Conservation (phyloP, 805 yeast species). For the Wickerhamomyces bovis region DNA sequence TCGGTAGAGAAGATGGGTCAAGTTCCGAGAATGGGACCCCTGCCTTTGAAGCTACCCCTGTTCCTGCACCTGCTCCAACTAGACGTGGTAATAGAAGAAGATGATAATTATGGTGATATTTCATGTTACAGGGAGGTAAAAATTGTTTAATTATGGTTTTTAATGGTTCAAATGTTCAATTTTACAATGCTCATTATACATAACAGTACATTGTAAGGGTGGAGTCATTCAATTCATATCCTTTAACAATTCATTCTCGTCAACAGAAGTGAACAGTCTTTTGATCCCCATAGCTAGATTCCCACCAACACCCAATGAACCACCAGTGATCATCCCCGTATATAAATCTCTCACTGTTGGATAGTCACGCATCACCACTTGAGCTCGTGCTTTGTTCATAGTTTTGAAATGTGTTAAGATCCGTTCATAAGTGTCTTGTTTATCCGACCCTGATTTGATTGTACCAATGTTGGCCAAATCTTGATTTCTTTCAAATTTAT, state of each 20-base stretch:
- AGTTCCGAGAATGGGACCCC: slow-evolving; percentile 13
- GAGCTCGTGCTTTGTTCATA: slow-evolving; percentile 48
- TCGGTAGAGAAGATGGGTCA: slow-evolving; percentile 14
- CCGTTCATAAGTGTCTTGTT: slow-evolving; percentile 40
- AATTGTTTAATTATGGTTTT: too few relatives aligned
- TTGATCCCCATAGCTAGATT: slow-evolving; percentile 43
- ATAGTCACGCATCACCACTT: slow-evolving; percentile 36
- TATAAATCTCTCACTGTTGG: slow-evolving; percentile 30
- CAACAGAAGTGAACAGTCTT: slow-evolving; percentile 41
- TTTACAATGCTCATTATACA: too few relatives aligned
- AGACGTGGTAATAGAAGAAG: slow-evolving; percentile 20
- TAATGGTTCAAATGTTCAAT: too few relatives aligned
- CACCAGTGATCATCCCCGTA: slow-evolving; percentile 32
- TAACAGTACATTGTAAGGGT: too few relatives aligned
- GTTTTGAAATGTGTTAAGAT: slow-evolving; percentile 51
- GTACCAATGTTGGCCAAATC: slow-evolving; percentile 50
- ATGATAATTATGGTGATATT: too few relatives aligned
- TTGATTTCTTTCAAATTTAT: slow-evolving; percentile 47
- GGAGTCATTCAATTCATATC: neutral
- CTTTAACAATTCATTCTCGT: slow-evolving; percentile 38
- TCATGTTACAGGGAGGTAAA: too few relatives aligned
- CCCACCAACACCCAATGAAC: slow-evolving; percentile 39
- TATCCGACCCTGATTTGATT: slow-evolving; percentile 48
- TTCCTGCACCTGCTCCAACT: slow-evolving; percentile 13
- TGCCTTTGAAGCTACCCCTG: slow-evolving; percentile 5